Percentiles rank a stretch among this genome's conserved stretches.
Conservation (phyloP, 805 yeast species). For the Tetrapisispora iriomotensis region DNA sequence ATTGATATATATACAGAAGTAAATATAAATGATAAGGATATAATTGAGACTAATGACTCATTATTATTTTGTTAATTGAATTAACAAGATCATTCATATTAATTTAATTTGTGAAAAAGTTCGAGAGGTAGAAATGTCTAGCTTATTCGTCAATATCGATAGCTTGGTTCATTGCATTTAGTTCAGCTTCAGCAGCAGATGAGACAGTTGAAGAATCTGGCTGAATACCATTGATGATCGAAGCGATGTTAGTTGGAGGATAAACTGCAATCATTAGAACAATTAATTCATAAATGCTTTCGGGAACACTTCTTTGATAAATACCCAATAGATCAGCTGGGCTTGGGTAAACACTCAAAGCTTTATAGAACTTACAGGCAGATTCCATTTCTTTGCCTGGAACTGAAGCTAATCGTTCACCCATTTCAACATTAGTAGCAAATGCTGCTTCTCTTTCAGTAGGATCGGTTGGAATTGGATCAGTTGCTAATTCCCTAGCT, state of each 20-base stretch:
- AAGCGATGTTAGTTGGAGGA: slow-evolving; percentile 75
- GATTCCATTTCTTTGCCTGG: slow-evolving; percentile 69
- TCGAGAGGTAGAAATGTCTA: background rate
- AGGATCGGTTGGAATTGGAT: slow-evolving; percentile 68
- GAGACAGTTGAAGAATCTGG: slow-evolving; percentile 1
- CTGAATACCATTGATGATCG: slow-evolving; percentile 39
- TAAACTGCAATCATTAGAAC: slow-evolving; percentile 83
- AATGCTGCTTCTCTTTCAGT: slow-evolving; percentile 67
- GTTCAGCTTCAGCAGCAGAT: slow-evolving; percentile 7
- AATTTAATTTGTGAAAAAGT: background rate
- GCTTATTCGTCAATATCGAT: slow-evolving; percentile 24
- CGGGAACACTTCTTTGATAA: slow-evolving; percentile 82
- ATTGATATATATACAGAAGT: slow-evolving; percentile 1
- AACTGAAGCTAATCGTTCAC: slow-evolving; percentile 65
- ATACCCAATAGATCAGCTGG: slow-evolving; percentile 86
- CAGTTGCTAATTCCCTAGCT: slow-evolving; percentile 49
- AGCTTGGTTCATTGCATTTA: slow-evolving; percentile 17
- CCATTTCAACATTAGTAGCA: slow-evolving; percentile 72
- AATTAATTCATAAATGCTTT: slow-evolving; percentile 69
- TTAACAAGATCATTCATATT: too few relatives aligned
- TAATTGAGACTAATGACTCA: too few relatives aligned
- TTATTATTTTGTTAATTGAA: too few relatives aligned
- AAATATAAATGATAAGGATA: background rate
- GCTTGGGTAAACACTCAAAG: slow-evolving; percentile 84
- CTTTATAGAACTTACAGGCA: slow-evolving; percentile 88